Evolutionary conservation across 2,329 filamentous ascomycete genomes (phyloP), one percentile per base, ranked within the genome.

Genomic region (Aspergillus fischeri): DNA sequence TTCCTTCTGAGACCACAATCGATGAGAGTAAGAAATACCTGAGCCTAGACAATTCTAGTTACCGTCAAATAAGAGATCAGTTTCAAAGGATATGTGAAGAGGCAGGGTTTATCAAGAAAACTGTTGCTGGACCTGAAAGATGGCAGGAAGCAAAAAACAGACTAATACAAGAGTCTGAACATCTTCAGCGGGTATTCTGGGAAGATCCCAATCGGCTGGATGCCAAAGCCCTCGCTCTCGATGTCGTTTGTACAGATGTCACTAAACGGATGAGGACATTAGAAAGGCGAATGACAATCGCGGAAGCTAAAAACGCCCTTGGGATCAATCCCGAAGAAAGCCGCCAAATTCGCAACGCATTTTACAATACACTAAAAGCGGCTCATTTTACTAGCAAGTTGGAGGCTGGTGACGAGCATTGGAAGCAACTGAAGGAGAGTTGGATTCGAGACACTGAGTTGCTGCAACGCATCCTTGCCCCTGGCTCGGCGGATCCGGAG

Each of bases 1-100:
- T 91, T 61, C 89, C 89, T 1, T 93, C 90, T 0, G 90, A 94
- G 72, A 92, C 88, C 11, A 92, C 90, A 0, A 83, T 94, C 57
- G 87, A 90, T 62, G 89, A 93, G 73, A 87, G 88, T 67, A 90
- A 91, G 67, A 80, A 81, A 11, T 88, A 86, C 58, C 77, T 95
- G 28, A 78, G 76, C 41, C 77, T 95, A 35, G 83, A 88, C 65
- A 83, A 81, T 51, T 72, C 79, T 1, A 76, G 83, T 45, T 94
- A 94, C 70, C 81, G 80, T 32, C 75, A 83, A 57, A 72, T 91
- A 17, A 83, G 90, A 29, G 79, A 85, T 51, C 81, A 83, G 28
- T 94, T 92, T 62, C 83, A 87, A 64, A 76, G 75, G 9, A 89
- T 94, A 14, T 93, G 90, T 67, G 81, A 85, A 60, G 82, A 86